These are phyloP conservation scores for Kluyveromyces siamensis DNA, from an alignment of 805 yeast species.

Conservation along the genomic window DNA sequence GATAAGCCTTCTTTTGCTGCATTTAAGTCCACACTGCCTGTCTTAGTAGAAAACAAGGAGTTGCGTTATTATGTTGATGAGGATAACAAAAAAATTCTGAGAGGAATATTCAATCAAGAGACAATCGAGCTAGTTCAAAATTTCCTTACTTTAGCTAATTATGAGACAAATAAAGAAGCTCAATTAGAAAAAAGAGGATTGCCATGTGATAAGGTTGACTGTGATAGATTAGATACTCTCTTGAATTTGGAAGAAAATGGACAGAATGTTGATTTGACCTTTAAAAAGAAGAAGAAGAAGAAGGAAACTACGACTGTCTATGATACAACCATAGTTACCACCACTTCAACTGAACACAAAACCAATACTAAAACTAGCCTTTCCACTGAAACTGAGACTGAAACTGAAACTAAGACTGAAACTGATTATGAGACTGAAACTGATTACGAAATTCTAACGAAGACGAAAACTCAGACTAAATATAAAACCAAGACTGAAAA, in stretches of 20 bases:
- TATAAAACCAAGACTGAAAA: slow-evolving; percentile 4
- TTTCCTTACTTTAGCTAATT: not conserved
- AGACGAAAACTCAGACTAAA: slow-evolving; percentile 8
- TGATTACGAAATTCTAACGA: slow-evolving; percentile 9
- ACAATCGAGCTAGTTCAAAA: not conserved
- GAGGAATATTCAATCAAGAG: not conserved
- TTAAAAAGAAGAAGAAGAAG: slow-evolving; percentile 3
- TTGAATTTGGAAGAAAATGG: not conserved
- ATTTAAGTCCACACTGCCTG: not conserved
- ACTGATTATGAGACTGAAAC: slow-evolving; percentile 14
- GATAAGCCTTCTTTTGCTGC: not conserved
- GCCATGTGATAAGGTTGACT: slow-evolving; percentile 2
- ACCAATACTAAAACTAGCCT: slow-evolving; percentile 9
- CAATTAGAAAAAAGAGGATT: not conserved
- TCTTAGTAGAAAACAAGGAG: not conserved
- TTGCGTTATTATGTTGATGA: slow-evolving; percentile 2
- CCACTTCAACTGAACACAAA: slow-evolving; percentile 13
- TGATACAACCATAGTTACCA: not conserved
- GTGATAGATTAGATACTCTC: not conserved
- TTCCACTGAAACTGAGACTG: slow-evolving; percentile 11
- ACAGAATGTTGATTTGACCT: not conserved
- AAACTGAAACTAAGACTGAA: slow-evolving; percentile 8
- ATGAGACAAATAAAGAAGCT: not conserved
- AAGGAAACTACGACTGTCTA: not conserved
- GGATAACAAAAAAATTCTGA: not conserved